Evolutionary conservation across 371 early-diverging fungal species (phyloP).

Genomic region (Choanephora cucurbitarum): DNA sequence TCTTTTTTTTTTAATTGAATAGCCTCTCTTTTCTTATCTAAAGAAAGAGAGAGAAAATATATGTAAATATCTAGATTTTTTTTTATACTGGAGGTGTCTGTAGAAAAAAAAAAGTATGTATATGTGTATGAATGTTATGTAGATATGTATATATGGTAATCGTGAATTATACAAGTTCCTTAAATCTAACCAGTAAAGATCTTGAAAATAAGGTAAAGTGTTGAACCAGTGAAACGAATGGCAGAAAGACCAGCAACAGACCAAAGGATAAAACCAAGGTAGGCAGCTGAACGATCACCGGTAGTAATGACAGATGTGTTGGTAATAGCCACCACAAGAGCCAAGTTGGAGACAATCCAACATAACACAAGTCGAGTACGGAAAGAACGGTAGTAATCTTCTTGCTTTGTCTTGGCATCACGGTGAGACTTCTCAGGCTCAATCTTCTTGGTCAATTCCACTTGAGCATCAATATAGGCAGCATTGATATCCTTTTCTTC

Average conservation of each 20-base stretch:
- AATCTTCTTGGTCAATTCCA: constrained; percentile 51
- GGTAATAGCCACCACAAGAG: constrained; percentile 66
- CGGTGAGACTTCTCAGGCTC: constrained; percentile 59
- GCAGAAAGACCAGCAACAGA: constrained; percentile 78
- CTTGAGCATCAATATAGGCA: constrained; percentile 71
- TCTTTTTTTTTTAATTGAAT: too few species aligned
- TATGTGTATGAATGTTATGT: too few species aligned
- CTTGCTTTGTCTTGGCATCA: constrained; percentile 81
- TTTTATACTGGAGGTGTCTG: too few species aligned
- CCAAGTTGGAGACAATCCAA: constrained; percentile 85
- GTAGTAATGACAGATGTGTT: constrained; percentile 39
- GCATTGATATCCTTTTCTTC: constrained; percentile 80
- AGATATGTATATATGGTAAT: too few species aligned
- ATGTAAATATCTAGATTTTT: too few species aligned
- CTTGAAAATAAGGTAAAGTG: constrained; percentile 69
- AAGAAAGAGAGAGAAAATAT: too few species aligned
- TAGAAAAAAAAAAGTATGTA: too few species aligned
- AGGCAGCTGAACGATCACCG: constrained; percentile 39
- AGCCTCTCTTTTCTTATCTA: too few species aligned
- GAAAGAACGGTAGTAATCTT: constrained; percentile 89
- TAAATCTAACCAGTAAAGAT: constrained; percentile 54
- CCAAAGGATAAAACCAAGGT: constrained; percentile 87
- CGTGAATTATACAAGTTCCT: too few species aligned
- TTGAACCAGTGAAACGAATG: constrained; percentile 81
- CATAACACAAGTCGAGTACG: constrained; percentile 81